Base-by-base conservation (phyloP, 768 basidiomycete genomes). In the Amanita pallidorosea region DNA sequence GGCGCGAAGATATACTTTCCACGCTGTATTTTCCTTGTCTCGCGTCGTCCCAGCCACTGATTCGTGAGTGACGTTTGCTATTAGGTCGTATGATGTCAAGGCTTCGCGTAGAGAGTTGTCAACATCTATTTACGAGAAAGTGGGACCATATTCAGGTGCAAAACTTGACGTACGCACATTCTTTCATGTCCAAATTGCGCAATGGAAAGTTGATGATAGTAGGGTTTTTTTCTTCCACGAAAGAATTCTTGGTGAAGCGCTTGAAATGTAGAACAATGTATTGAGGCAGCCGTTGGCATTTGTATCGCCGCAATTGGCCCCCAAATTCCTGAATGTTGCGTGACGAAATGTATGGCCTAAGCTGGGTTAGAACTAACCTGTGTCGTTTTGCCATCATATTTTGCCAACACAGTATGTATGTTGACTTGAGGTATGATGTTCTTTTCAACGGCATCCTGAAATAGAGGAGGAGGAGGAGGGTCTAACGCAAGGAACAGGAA, bases 371-470 rank as follows among this genome's bases (percentile, higher is more conserved):
- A 13, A 29, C 71, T 60, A 60, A 86, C 91, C 74, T 94, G 91
- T 13, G 93, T 88, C 3, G 86, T 88, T 57, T 70, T 72, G 12
- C 96, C 96, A 65, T 98, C 91, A 66, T 93, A 99, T 67, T 99
- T 99, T 17, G 86, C 77, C 20, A 98, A 74, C 25, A 98, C 84
- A 9, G 84, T 82, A 53, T 92, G 81, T 52, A 99, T 83, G 42
- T 85, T 86, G 54, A 96, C 90, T 75, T 99, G 96, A 29, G 96
- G 96, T 56, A 98, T 96, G 64, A 99, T 98, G 65, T 98, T 97
- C 70, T 96, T 96, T 71, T 96, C 93, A 42, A 95, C 79, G 4
- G 88, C 70, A 62, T 97, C 94, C 67, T 97, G 95, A 68, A 98
- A 99, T 35, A 99, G 70, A 13, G 95, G 96, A n/a, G 93, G 93